These are phyloP conservation scores for Mycosphaerella arachidis DNA, from an alignment of 2,329 filamentous ascomycete genomes.

Conservation along the genomic window DNA sequence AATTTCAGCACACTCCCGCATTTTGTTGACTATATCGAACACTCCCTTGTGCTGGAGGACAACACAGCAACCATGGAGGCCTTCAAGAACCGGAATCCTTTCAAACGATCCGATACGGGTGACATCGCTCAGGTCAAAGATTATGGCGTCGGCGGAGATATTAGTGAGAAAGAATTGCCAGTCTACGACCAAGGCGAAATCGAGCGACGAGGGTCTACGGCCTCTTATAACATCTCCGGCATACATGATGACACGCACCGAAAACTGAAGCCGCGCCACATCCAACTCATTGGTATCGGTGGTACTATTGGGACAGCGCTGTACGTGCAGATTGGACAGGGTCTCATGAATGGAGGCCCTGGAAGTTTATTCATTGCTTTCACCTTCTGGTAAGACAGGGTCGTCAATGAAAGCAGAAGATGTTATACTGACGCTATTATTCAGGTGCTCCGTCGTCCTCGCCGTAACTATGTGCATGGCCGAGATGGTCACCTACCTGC, in stretches of 20 bases:
- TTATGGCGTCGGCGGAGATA: neutral
- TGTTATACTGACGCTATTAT: neutral
- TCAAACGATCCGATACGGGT: slow-evolving; percentile 15
- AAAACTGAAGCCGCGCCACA: slow-evolving; percentile 43
- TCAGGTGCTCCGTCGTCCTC: slow-evolving; percentile 22
- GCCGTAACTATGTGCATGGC: slow-evolving; percentile 47
- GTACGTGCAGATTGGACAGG: slow-evolving; percentile 45
- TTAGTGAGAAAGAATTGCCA: slow-evolving; percentile 10
- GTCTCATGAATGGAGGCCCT: slow-evolving; percentile 45
- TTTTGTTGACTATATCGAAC: neutral
- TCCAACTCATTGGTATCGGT: slow-evolving; percentile 42
- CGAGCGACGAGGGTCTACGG: slow-evolving; percentile 22
- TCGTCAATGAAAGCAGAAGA: neutral
- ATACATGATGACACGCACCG: slow-evolving; percentile 37
- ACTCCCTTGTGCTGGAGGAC: neutral
- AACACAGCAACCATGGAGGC: slow-evolving; percentile 8
- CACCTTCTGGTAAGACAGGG: slow-evolving; percentile 35
- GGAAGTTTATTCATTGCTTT: slow-evolving; percentile 46
- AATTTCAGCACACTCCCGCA: neutral
- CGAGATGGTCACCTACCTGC: slow-evolving; percentile 73
- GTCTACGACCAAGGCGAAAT: slow-evolving; percentile 15
- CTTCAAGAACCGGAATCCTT: slow-evolving; percentile 16
- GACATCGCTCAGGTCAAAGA: slow-evolving; percentile 13
- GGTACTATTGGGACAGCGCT: slow-evolving; percentile 47
- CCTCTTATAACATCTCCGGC: slow-evolving; percentile 21